Conservation (phyloP, 208 protist species). For the Balamuthia mandrillaris region DNA sequence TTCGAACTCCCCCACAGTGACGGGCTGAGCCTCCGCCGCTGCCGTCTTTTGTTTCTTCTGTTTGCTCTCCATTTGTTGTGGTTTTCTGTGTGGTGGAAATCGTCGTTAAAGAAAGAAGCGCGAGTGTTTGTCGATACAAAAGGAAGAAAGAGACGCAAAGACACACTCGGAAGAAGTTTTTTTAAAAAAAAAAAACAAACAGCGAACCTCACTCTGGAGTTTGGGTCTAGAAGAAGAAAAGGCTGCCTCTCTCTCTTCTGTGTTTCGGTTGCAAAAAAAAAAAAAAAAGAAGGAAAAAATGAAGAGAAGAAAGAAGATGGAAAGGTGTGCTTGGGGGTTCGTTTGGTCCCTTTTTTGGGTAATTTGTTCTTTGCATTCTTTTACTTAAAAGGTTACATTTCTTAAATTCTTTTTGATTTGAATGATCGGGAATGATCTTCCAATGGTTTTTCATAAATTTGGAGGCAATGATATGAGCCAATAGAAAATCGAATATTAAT, state of each 20-base stretch:
- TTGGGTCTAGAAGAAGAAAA: neutral
- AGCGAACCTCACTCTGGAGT: neutral
- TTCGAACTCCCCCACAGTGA: too few species aligned
- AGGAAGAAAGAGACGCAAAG: neutral
- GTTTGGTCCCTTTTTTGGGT: neutral
- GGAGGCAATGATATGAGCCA: too few species aligned
- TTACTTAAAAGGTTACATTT: too few species aligned
- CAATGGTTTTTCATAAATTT: too few species aligned
- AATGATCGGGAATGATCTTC: too few species aligned
- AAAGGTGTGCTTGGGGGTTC: neutral
- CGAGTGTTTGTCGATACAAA: too few species aligned
- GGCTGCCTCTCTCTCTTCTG: neutral
- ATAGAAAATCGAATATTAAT: too few species aligned
- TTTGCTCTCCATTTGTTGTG: too few species aligned
- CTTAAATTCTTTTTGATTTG: neutral
- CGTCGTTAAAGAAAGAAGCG: too few species aligned
- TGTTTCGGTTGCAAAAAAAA: neutral
- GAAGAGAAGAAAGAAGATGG: neutral
- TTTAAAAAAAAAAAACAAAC: neutral
- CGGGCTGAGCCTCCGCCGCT: too few species aligned
- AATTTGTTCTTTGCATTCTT: neutral
- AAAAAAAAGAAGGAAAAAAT: neutral
- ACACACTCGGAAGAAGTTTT: neutral
- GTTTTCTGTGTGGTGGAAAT: too few species aligned
- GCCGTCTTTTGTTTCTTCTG: too few species aligned